These are phyloP conservation scores for Pseudocercospora fuligena DNA, from an alignment of 2,329 filamentous ascomycete species.

Conservation along the genomic window DNA sequence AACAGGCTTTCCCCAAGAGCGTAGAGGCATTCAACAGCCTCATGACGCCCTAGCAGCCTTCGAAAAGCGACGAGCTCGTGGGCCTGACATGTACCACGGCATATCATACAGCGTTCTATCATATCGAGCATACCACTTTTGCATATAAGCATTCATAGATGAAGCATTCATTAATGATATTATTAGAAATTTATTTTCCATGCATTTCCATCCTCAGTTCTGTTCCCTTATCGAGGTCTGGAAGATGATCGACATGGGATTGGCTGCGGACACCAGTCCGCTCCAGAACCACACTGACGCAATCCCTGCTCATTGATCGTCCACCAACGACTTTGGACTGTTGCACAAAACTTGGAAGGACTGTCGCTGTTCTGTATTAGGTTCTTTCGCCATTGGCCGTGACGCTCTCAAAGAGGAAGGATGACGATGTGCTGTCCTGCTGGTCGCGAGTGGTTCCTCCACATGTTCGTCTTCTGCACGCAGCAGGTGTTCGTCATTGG, in stretches of 20 bases:
- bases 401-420: neutral
- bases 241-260: neutral
- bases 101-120: no score
- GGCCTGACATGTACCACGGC: no score
- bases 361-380: slow-evolving; percentile 1
- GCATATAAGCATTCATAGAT: no score
- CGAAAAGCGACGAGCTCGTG: no score
- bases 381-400: neutral
- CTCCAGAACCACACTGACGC: neutral
- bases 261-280: neutral
- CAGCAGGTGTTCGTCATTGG: neutral
- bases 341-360: slow-evolving; percentile 1
- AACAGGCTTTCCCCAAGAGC: no score
- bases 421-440: neutral
- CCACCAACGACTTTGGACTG: neutral
- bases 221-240: no score
- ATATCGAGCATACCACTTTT: no score
- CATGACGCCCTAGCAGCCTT: no score
- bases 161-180: no score
- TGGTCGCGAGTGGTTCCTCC: neutral
- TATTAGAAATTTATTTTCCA: no score
- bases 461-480: neutral
- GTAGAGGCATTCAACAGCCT: no score
- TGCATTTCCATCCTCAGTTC: no score
- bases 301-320: neutral